Conservation (phyloP, 139 green algal species). For the Coelastrella sp. region DNA sequence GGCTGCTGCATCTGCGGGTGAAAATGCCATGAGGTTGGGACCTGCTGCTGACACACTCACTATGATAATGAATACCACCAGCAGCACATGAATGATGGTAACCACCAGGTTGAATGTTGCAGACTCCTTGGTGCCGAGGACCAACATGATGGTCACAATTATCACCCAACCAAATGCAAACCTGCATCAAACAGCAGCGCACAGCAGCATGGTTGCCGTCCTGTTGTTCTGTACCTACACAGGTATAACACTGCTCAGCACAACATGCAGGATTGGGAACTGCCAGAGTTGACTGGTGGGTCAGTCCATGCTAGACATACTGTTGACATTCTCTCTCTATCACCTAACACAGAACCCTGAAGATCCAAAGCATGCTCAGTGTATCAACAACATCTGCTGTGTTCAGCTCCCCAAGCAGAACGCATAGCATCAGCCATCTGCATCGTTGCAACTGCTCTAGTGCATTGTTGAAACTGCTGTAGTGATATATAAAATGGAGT, state of each 20-base stretch:
- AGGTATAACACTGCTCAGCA: not conserved
- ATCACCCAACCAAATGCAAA: conserved; percentile 55
- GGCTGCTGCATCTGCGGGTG: not conserved
- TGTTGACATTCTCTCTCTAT: no score
- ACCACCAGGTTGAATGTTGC: conserved; percentile 62
- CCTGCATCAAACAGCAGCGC: conserved; percentile 11
- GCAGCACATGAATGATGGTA: conserved; percentile 53
- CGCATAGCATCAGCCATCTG: no score
- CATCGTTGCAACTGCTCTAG: no score
- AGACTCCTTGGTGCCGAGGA: conserved; percentile 71
- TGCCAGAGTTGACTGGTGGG: no score
- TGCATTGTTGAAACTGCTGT: no score
- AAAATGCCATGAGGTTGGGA: not conserved
- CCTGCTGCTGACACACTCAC: conserved; percentile 14
- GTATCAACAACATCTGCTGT: not conserved
- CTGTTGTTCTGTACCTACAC: no score
- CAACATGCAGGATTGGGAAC: no score
- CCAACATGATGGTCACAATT: conserved; percentile 60
- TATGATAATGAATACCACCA: conserved; percentile 69
- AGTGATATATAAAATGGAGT: no score
- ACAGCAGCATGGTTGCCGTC: not conserved
- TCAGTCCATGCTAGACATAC: no score
- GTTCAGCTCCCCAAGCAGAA: not conserved
- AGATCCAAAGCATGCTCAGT: no score
- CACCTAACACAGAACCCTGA: no score